Base-by-base conservation (phyloP, 345 rosid species). In the Eucalyptus tenuipes region DNA sequence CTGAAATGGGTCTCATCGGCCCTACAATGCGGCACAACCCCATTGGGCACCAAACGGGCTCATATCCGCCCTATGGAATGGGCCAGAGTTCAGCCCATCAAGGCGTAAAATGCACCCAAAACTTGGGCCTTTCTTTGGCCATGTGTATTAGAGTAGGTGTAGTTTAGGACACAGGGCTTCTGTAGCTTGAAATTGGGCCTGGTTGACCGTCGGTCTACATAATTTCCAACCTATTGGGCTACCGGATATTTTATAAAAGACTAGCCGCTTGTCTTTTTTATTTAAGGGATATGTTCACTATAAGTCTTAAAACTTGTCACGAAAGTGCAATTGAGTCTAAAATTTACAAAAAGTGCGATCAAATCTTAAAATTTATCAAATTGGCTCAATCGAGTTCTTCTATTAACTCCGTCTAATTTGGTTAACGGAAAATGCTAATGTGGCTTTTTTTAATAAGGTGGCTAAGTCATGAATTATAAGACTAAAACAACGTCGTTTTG, bases 301-400 rank as follows among this genome's bases (percentile, higher is more conserved):
- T 0, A 50, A 50, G 2, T 50, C 22, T 50, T 50, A 50, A 50
- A 17, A 50, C 0, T 50, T 50, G 0, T 3, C 0, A 50, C 0
- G 4, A 50, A 50, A 50, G 1, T 7, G 0, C 1, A 50, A 50
- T 6, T 50, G 4, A 50, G 4, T 50, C 2, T 50, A 16, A 50
- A 50, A 52, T 52, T 52, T 52, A 52, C 2, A 52, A 52, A 52
- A 52, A 18, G 0, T 18, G 0, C 2, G 18, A 18, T 52, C 0
- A 18, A 52, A 1, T 52, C 24, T 18, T 52, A 52, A 18, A 48
- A 48, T 2, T 48, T 48, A 48, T 48, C 14, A 48, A 48, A 48
- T 48, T 48, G 2, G 2, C 0, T 49, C 7, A 49, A 49, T 2
- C 8, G 1, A 49, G 20, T 2, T 0, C 0, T 15, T 52, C 24